Conservation (phyloP, 495 filamentous ascomycete genomes). For the Lichina pygmaea region DNA sequence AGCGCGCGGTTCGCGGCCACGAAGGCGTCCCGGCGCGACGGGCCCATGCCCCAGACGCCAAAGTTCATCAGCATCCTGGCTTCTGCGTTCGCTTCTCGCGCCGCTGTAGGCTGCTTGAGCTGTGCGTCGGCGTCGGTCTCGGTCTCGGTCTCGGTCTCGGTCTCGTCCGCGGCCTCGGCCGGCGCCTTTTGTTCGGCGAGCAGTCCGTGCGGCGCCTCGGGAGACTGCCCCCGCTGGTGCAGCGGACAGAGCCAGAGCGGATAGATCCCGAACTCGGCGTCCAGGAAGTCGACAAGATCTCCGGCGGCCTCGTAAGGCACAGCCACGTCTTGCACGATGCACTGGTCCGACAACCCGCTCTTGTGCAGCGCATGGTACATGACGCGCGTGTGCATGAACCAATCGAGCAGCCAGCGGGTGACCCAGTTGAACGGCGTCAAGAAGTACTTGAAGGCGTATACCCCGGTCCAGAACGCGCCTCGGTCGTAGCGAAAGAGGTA, state of each 20-base stretch:
- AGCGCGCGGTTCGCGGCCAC: conserved; percentile 32
- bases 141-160: conserved; percentile 4
- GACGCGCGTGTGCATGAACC: conserved; percentile 25
- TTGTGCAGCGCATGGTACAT: conserved; percentile 29
- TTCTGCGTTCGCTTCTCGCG: too few species aligned
- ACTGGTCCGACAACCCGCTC: conserved; percentile 18
- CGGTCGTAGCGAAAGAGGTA: conserved; percentile 39
- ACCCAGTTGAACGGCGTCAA: conserved; percentile 23
- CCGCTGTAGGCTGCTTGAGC: too few species aligned
- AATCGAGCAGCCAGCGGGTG: conserved; percentile 24
- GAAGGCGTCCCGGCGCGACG: conserved; percentile 13
- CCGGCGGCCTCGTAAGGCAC: conserved; percentile 19
- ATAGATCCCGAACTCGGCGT: conserved; percentile 19
- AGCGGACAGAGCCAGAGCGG: conserved; percentile 34
- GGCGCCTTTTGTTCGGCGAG: conserved; percentile 8
- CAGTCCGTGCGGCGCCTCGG: conserved; percentile 7
- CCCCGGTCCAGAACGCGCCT: conserved; percentile 29
- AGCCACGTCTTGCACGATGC: conserved; percentile 29
- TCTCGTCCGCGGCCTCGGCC: conserved; percentile 3
- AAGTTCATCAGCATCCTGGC: conserved; percentile 21
- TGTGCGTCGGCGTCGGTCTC: too few species aligned
- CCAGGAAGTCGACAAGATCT: conserved; percentile 21
- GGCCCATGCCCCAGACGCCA: conserved; percentile 23
- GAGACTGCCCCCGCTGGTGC: conserved; percentile 6
- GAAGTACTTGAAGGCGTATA: conserved; percentile 26